Evolutionary conservation across 1,139 yeast species (phyloP).

Genomic region (Meyerozyma elateridarum): DNA sequence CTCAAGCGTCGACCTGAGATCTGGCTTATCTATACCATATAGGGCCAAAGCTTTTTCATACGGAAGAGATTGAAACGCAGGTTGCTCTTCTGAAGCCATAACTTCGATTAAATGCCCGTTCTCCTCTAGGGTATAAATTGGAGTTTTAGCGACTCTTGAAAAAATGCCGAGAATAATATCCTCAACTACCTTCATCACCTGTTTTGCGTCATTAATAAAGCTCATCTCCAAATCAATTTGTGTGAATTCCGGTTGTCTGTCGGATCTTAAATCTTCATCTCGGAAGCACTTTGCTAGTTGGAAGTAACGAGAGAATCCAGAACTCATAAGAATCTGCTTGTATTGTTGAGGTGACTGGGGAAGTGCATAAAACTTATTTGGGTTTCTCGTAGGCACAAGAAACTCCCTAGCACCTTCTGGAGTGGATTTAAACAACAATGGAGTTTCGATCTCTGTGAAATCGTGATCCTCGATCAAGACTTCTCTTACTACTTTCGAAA

Average conservation of each 20-base stretch:
- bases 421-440: slow-evolving; percentile 85
- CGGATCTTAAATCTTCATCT: slow-evolving; percentile 92
- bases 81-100: slow-evolving; percentile 13
- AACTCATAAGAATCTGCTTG: slow-evolving; percentile 89
- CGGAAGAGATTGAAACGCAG: slow-evolving; percentile 40
- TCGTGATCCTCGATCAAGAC: slow-evolving; percentile 39
- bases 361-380: slow-evolving; percentile 69
- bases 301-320: slow-evolving; percentile 81
- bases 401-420: slow-evolving; percentile 99
- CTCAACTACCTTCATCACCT: slow-evolving; percentile 63
- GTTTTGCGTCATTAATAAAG: slow-evolving; percentile 62
- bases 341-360: slow-evolving; percentile 99
- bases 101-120: slow-evolving; percentile 21
- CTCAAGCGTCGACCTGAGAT: slow-evolving; percentile 58
- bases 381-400: slow-evolving; percentile 79
- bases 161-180: slow-evolving; percentile 53
- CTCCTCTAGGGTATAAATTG: slow-evolving; percentile 30
- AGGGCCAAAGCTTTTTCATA: slow-evolving; percentile 65
- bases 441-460: slow-evolving; percentile 89
- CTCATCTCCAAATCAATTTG: slow-evolving; percentile 95
- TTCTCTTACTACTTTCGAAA: slow-evolving; percentile 52
- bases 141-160: slow-evolving; percentile 40
- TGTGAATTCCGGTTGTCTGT: slow-evolving; percentile 96
- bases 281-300: slow-evolving; percentile 93
- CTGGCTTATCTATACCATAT: slow-evolving; percentile 95